A percentile compares a stretch with the other conserved stretches of the same genome.
Evolutionary conservation across 1,284 basidiomycete species (phyloP).

Genomic region (Pseudozyma hubeiensis): DNA sequence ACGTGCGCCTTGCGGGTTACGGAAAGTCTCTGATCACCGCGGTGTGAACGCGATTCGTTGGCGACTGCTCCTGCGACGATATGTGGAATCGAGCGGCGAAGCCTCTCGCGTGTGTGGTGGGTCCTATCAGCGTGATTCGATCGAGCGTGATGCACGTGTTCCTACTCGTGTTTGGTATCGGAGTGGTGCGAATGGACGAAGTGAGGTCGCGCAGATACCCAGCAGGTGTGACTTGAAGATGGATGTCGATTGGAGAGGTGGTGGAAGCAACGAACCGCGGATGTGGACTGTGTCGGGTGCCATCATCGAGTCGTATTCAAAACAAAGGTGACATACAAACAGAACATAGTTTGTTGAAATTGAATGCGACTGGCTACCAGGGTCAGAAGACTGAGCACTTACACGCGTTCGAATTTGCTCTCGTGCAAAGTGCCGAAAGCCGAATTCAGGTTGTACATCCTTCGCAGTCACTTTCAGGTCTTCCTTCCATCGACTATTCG

Average conservation of each 20-base stretch:
- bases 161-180: too few relatives aligned
- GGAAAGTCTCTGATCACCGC: not conserved
- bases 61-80: constrained; percentile 2
- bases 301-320: constrained; percentile 8
- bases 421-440: constrained; percentile 17
- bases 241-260: constrained; percentile 2
- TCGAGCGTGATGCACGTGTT: too few relatives aligned
- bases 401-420: not conserved
- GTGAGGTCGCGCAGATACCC: not conserved
- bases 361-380: constrained; percentile 38
- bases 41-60: not conserved
- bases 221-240: not conserved
- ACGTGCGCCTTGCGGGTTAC: too few relatives aligned
- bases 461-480: constrained; percentile 6
- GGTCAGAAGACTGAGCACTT: not conserved
- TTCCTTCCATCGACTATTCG: not conserved
- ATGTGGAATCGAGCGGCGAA: not conserved
- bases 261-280: not conserved
- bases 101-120: not conserved
- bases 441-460: constrained; percentile 24
- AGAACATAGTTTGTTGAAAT: not conserved
- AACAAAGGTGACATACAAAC: not conserved
- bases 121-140: too few relatives aligned
- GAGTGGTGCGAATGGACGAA: too few relatives aligned
- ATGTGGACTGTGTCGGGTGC: constrained; percentile 16